Percentiles rank a stretch among this genome's conserved stretches.
These are phyloP conservation scores for Waltergamsia citrina DNA, from an alignment of 2,329 filamentous ascomycete species.

Conservation along the genomic window DNA sequence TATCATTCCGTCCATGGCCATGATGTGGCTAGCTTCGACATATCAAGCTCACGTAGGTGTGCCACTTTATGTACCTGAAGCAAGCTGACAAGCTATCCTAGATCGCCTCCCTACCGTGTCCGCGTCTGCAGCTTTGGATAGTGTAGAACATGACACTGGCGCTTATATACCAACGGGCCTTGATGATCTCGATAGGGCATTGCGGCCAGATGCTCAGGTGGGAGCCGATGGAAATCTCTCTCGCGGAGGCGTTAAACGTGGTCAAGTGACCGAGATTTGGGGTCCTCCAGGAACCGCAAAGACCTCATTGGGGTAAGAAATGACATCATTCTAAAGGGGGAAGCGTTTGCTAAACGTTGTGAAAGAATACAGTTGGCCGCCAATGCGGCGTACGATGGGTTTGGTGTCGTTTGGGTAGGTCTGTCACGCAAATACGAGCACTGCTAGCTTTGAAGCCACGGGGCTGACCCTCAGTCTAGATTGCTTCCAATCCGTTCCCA, in stretches of 20 bases:
- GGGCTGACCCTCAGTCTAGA: constrained; percentile 20
- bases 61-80: constrained; percentile 7
- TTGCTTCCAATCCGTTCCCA: constrained; percentile 33
- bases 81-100: constrained; percentile 18
- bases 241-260: constrained; percentile 55
- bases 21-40: constrained; percentile 52
- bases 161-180: constrained; percentile 49
- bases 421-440: constrained; percentile 21
- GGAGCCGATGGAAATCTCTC: constrained; percentile 7
- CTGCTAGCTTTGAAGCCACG: background rate
- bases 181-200: constrained; percentile 36
- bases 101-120: constrained; percentile 71
- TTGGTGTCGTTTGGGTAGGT: constrained; percentile 77
- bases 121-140: constrained; percentile 61
- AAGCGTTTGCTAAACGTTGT: no score
- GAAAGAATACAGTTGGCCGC: constrained; percentile 60
- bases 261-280: constrained; percentile 79
- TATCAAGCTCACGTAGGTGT: constrained; percentile 38
- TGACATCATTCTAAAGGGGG: constrained; percentile 6
- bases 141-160: constrained; percentile 40
- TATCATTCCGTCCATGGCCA: constrained; percentile 50
- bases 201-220: constrained; percentile 16
- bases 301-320: constrained; percentile 62
- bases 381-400: constrained; percentile 49
- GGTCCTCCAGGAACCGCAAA: constrained; percentile 82